Evolutionary conservation across 495 filamentous ascomycete genomes (phyloP), one percentile per base, ranked within the genome.

Genomic region (Pyronema omphalodes): DNA sequence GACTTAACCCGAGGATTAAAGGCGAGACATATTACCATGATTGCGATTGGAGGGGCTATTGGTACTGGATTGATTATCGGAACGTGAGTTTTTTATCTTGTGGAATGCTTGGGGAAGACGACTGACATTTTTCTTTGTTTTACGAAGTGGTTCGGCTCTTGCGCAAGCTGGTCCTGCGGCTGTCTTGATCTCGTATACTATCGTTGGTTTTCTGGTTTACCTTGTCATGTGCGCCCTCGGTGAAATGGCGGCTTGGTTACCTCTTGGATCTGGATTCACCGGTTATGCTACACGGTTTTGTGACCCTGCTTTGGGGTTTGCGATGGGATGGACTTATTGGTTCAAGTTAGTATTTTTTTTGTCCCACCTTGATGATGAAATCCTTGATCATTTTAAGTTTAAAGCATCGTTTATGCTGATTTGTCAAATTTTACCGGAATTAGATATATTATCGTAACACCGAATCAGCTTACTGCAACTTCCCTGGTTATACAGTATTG

Each of bases 31-130:
- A 76, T 86, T 57, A 79, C 79, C 58, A 79, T 87, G 77, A 88
- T 93, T 73, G 86, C 85, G 3, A 86, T 93, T 59, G 85, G 86
- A 29, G 83, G 83, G 45, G 85, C 86, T 9, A 84, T 93, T 57
- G 85, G 84, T 56, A 86, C 83, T 35, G 82, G 79, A 18, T 64
- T 80, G 60, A 76, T 78, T 63, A 74, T 79, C 50, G 75, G 70
- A 58, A 65, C 63, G 63, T 65, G 39, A 51, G 63, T 65, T 45
- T 65, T 45, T 4, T 46, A 19, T 9, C n/a, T 43, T 39, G 9
- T 4, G 6, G n/a, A 6, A n/a, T 37, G 34, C 48, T 7, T 8
- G 37, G 35, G 7, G 44, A 47, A 1, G 19, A 11, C 3, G 9
- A 3, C 44, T 47, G 44, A 47, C 44, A 3, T 14, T 15, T 37